Conservation (phyloP, 805 yeast genomes). For the Brettanomyces custersianus region DNA sequence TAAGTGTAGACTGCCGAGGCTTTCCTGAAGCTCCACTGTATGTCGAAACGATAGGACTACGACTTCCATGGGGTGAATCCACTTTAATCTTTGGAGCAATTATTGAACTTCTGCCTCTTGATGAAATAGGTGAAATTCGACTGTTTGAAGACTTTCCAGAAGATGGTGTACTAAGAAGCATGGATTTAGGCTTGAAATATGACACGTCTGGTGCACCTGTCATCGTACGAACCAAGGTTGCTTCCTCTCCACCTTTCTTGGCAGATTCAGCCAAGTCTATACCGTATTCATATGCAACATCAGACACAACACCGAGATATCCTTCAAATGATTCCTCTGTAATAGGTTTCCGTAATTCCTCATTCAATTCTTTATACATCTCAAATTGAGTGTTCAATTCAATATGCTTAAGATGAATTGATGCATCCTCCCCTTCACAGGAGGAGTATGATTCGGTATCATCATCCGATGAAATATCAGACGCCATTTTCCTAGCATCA, state of each 20-base stretch:
- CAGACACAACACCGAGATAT: conserved; percentile 21
- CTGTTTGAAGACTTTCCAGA: background rate
- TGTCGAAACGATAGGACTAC: conserved; percentile 4
- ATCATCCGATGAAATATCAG: too few species aligned
- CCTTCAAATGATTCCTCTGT: conserved; percentile 23
- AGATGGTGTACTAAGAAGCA: conserved; percentile 15
- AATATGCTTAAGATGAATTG: conserved; percentile 15
- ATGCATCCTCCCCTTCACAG: conserved; percentile 5
- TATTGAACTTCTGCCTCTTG: background rate
- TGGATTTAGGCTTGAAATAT: conserved; percentile 19
- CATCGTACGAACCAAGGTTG: conserved; percentile 30
- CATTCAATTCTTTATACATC: conserved; percentile 17
- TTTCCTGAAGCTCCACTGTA: conserved; percentile 8
- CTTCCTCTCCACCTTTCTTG: conserved; percentile 27
- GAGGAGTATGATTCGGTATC: too few species aligned
- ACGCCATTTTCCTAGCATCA: background rate
- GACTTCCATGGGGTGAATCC: conserved; percentile 5
- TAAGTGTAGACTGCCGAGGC: conserved; percentile 15
- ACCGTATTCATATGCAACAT: conserved; percentile 26
- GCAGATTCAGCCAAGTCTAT: conserved; percentile 29
- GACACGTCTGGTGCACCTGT: conserved; percentile 31
- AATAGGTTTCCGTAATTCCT: conserved; percentile 14
- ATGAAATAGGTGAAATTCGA: background rate
- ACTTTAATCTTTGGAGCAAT: conserved; percentile 11
- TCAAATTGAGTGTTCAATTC: conserved; percentile 18